These are phyloP conservation scores for Penicillium crystallinum DNA, from an alignment of 495 filamentous ascomycete genomes.

Conservation along the genomic window DNA sequence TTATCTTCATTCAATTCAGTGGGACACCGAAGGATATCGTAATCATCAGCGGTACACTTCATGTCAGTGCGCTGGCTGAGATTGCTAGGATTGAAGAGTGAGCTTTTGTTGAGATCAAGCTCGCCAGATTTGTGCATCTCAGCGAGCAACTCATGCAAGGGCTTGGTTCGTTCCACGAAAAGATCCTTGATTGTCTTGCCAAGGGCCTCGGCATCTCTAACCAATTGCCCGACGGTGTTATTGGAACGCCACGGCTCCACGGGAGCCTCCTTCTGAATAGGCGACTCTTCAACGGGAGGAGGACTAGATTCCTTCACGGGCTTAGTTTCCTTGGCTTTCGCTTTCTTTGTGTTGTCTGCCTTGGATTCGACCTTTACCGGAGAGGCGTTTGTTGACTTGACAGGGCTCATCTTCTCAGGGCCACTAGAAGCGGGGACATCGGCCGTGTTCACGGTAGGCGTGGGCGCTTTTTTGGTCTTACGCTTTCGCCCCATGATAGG, in stretches of 20 bases:
- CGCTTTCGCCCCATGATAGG: conserved; percentile 86
- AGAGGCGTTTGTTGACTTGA: conserved; percentile 18
- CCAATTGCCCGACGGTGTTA: conserved; percentile 37
- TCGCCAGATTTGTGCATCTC: conserved; percentile 46
- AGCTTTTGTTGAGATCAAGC: conserved; percentile 44
- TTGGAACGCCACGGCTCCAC: conserved; percentile 39
- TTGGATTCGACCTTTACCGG: conserved; percentile 28
- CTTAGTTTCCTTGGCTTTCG: conserved; percentile 34
- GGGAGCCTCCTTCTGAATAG: conserved; percentile 19
- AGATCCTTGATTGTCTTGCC: conserved; percentile 36
- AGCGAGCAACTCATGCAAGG: conserved; percentile 42
- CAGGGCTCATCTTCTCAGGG: conserved; percentile 31
- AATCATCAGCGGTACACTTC: conserved; percentile 44
- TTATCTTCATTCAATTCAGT: conserved; percentile 37
- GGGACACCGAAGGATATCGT: conserved; percentile 34
- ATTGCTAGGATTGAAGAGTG: conserved; percentile 52
- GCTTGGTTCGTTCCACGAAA: conserved; percentile 36
- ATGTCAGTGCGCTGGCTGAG: conserved; percentile 48
- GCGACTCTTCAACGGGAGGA: conserved; percentile 29
- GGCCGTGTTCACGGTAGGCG: conserved; percentile 33
- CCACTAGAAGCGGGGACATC: conserved; percentile 34
- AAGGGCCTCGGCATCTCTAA: conserved; percentile 36
- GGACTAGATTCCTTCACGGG: conserved; percentile 26
- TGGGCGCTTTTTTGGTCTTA: conserved; percentile 74
- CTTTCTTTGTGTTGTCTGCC: conserved; percentile 25